phyloP scores from a whole-genome alignment of 805 yeast species.

The Teunomyces lycoperdinae region DNA sequence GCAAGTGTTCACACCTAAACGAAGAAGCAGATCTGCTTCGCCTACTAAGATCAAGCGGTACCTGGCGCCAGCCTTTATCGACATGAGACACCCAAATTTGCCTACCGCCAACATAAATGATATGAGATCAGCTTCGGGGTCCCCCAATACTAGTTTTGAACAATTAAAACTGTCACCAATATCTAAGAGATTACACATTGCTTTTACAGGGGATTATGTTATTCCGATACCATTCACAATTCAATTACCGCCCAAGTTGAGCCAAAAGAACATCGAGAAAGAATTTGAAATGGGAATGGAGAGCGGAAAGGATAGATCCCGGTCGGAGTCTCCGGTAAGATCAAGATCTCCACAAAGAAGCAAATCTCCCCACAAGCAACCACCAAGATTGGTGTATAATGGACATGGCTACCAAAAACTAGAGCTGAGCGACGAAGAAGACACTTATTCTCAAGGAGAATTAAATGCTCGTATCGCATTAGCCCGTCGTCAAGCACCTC shows the following conservation, averaged over 20 bases:
- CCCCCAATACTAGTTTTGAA: constrained; percentile 9
- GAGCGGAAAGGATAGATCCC: constrained; percentile 3
- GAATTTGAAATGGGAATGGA: constrained; percentile 1
- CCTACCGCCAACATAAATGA: constrained; percentile 21
- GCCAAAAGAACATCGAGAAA: constrained; percentile 20
- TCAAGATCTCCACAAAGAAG: constrained; percentile 13
- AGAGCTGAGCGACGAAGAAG: constrained; percentile 23
- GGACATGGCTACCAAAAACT: constrained; percentile 37
- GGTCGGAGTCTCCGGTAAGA: constrained; percentile 14
- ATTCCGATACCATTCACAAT: constrained; percentile 45
- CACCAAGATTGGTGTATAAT: constrained; percentile 27
- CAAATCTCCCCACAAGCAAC: constrained; percentile 12
- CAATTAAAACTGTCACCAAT: constrained; percentile 30
- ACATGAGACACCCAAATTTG: constrained; percentile 18
- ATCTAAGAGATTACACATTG: constrained; percentile 35
- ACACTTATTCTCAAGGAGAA: constrained; percentile 1
- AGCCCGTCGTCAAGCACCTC: constrained; percentile 20
- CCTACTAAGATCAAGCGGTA: constrained; percentile 32
- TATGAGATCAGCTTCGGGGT: constrained; percentile 18
- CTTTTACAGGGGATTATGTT: constrained; percentile 24
- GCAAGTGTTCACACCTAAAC: constrained; percentile 6
- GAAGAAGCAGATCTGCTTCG: constrained; percentile 34
- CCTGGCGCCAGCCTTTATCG: constrained; percentile 18
- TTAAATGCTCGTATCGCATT: constrained; percentile 7
- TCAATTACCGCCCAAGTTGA: constrained; percentile 39